Evolutionary conservation across 768 basidiomycete species (phyloP), one percentile per base, ranked within the genome.

Genomic region (Tricholoma saponaceum): DNA sequence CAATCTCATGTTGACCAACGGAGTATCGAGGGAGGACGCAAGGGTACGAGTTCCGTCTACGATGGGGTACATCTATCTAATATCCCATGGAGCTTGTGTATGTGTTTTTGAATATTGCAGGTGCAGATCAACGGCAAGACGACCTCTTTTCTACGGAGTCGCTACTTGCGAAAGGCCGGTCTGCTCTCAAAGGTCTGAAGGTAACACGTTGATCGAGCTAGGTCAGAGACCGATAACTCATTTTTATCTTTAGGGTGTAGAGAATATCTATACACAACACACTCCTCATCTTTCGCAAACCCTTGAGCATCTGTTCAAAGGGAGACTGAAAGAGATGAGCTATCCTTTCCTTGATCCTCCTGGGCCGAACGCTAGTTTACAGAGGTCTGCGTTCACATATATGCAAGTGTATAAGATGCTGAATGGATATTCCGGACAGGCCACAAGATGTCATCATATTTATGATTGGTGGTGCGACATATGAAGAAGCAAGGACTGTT

Each of bases 261-360:
- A 99, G 73, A 99, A 99, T 66, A 95, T 98, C 14, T 99, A 98
- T 69, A 99, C 94, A 56, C 97, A 98, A 64, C 97, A 98, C 65
- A 87, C 86, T 14, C 97, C 97, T 6, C 95, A 95, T 71, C 77
- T 99, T 5, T 86, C 90, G 1, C 89, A 97, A 67, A 98, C 96
- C 2, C 73, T 98, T 14, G 97, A 99, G 65, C 82, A 90, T 53
- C 73, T 99, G 4, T 82, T 95, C 66, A 92, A 85, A 68, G 95
- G 95, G 9, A 80, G 89, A 54, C 72, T 99, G 58, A 86, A 84
- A 63, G 97, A 99, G 62, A 81, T 86, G 2, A 94, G 85, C 58
- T 92, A 98, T 71, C 95, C 96, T 2, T 98, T 94, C 78, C 64
- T 95, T 5, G 86, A 89, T 8, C 77, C 76, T 7, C 70, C 77